Conservation (phyloP, 495 filamentous ascomycete genomes). For the Physcia stellaris region DNA sequence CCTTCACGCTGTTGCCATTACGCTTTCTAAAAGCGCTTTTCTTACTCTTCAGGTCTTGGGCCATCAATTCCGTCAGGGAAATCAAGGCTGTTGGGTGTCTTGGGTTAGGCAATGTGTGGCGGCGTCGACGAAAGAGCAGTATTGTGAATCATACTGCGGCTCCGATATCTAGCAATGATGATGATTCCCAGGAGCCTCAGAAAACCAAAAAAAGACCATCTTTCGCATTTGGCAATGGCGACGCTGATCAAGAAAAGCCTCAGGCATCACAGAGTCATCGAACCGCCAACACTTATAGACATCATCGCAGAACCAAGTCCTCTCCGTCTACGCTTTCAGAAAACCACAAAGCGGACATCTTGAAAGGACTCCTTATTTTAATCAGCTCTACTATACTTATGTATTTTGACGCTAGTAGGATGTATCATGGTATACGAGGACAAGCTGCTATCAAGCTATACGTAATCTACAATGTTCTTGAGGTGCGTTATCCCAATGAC, state of each 20-base stretch:
- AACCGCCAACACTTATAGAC: too few relatives aligned
- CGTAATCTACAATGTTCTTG: constrained; percentile 94
- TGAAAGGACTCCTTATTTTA: constrained; percentile 78
- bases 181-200: too few relatives aligned
- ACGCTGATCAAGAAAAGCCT: too few relatives aligned
- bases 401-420: constrained; percentile 86
- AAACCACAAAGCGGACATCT: constrained; percentile 87
- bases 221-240: too few relatives aligned
- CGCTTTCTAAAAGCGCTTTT: constrained; percentile 74
- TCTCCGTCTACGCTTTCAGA: constrained; percentile 69
- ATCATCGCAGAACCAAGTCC: constrained; percentile 68
- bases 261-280: too few relatives aligned
- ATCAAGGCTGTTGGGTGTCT: too few relatives aligned
- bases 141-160: too few relatives aligned
- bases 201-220: too few relatives aligned
- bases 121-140: constrained; percentile 41
- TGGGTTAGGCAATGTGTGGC: too few relatives aligned
- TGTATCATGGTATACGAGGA: constrained; percentile 96
- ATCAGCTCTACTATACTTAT: constrained; percentile 73
- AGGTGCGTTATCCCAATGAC: constrained; percentile 72
- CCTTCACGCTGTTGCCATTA: constrained; percentile 86
- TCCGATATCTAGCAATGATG: too few relatives aligned
- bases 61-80: constrained; percentile 49
- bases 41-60: constrained; percentile 64
- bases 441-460: constrained; percentile 97